phyloP scores from a whole-genome alignment of 2,329 filamentous ascomycete species.

The Microdochium nivale region DNA sequence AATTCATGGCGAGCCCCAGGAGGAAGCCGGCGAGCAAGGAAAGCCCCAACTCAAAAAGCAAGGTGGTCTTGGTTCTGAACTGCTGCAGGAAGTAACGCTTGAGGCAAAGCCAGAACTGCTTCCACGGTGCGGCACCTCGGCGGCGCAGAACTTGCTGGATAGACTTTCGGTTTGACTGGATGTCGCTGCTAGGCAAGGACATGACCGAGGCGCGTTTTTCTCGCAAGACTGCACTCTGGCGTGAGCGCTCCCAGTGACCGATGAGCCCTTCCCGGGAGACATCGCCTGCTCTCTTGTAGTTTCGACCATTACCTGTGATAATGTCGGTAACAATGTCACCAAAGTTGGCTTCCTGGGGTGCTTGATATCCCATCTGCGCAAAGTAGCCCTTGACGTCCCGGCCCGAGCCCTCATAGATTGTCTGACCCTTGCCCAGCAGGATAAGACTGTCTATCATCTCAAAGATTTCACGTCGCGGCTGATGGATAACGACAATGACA shows the following conservation, averaged over 20 bases:
- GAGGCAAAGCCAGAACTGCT: slow-evolving; percentile 45
- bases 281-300: slow-evolving; percentile 37
- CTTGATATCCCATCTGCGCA: slow-evolving; percentile 39
- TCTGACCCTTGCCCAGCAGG: slow-evolving; percentile 43
- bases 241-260: slow-evolving; percentile 32
- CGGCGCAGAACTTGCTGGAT: slow-evolving; percentile 36
- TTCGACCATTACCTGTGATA: slow-evolving; percentile 45
- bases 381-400: slow-evolving; percentile 37
- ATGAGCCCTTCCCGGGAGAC: slow-evolving; percentile 40
- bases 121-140: slow-evolving; percentile 37
- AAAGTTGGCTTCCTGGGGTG: slow-evolving; percentile 40
- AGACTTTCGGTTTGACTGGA: slow-evolving; percentile 22
- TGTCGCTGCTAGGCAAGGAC: slow-evolving; percentile 15
- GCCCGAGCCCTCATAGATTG: slow-evolving; percentile 44
- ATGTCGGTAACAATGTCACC: slow-evolving; percentile 55
- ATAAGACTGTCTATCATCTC: slow-evolving; percentile 47
- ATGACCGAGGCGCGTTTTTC: slow-evolving; percentile 10
- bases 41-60: slow-evolving; percentile 46
- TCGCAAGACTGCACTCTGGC: slow-evolving; percentile 10
- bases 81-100: slow-evolving; percentile 46
- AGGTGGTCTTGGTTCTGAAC: slow-evolving; percentile 38
- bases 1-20: slow-evolving; percentile 43
- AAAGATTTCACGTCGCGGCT: slow-evolving; percentile 51
- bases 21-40: slow-evolving; percentile 42
- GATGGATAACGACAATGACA: slow-evolving; percentile 50